Conservation (phyloP, 192 early-diverging fungal species). For the Ambispora gerdemannii region DNA sequence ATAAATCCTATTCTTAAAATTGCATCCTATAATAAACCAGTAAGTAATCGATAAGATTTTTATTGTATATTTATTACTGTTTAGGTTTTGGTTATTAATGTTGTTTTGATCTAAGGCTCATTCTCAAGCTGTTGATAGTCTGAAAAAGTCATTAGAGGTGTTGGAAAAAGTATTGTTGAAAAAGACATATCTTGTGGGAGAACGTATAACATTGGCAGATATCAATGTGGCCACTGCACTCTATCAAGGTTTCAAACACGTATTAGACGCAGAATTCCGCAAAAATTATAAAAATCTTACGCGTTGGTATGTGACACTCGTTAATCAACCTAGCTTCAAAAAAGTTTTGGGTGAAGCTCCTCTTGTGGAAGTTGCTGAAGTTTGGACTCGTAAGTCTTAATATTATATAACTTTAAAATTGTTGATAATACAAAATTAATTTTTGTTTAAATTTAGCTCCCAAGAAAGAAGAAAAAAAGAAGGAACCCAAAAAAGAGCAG, state of each 20-base stretch:
- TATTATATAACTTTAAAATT: neutral
- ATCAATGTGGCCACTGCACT: slow-evolving; percentile 65
- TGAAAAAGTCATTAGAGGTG: slow-evolving; percentile 58
- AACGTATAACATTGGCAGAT: slow-evolving; percentile 90
- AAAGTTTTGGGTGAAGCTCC: slow-evolving; percentile 68
- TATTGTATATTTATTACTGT: neutral
- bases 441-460: slow-evolving; percentile 37
- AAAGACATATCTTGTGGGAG: slow-evolving; percentile 94
- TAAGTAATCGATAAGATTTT: slow-evolving; percentile 23
- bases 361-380: slow-evolving; percentile 60
- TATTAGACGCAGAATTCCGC: slow-evolving; percentile 78
- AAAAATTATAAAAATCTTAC: slow-evolving; percentile 81
- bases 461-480: slow-evolving; percentile 65
- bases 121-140: slow-evolving; percentile 67
- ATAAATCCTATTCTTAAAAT: slow-evolving; percentile 49
- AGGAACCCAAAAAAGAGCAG: slow-evolving; percentile 52
- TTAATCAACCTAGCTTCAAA: slow-evolving; percentile 84
- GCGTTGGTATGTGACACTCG: slow-evolving; percentile 88
- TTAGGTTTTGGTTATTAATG: slow-evolving; percentile 14
- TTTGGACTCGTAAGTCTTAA: slow-evolving; percentile 28
- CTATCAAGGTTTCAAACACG: slow-evolving; percentile 42
- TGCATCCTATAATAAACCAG: slow-evolving; percentile 41
- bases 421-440: neutral
- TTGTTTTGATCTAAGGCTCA: slow-evolving; percentile 48
- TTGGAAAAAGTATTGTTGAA: slow-evolving; percentile 77